A percentile compares a stretch with the other conserved stretches of the same genome.
Conservation (phyloP, 2,329 filamentous ascomycete genomes). For the Fusarium beomiforme region DNA sequence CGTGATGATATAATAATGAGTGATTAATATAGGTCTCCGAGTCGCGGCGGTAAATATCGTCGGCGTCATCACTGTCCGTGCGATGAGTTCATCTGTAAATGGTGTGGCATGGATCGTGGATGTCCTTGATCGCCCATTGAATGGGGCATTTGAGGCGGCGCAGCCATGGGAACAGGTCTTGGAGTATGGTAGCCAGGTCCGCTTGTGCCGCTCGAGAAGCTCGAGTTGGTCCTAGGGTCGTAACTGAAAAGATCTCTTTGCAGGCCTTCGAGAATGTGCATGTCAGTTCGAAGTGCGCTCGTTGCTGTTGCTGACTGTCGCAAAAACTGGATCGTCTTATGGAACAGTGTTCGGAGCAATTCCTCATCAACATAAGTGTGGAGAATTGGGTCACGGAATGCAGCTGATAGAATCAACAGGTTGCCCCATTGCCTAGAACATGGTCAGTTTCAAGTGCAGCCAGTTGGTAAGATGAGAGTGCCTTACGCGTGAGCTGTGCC, state of each 20-base stretch:
- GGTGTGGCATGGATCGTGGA: slow-evolving; percentile 40
- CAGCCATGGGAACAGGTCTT: slow-evolving; percentile 38
- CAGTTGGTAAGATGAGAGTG: background rate
- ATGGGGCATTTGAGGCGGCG: slow-evolving; percentile 38
- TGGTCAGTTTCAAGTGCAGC: slow-evolving; percentile 17
- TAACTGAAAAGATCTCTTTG: slow-evolving; percentile 56
- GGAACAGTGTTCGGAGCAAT: slow-evolving; percentile 69
- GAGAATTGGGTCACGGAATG: slow-evolving; percentile 74
- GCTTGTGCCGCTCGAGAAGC: slow-evolving; percentile 55
- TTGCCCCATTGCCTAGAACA: slow-evolving; percentile 90
- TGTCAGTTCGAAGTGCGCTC: slow-evolving; percentile 78
- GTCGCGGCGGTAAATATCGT: background rate
- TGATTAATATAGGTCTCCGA: slow-evolving; percentile 11
- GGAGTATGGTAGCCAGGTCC: slow-evolving; percentile 41
- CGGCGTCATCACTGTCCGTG: slow-evolving; percentile 27
- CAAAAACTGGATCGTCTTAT: slow-evolving; percentile 81
- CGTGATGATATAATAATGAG: slow-evolving; percentile 35
- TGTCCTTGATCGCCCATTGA: slow-evolving; percentile 37
- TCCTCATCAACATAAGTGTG: slow-evolving; percentile 64
- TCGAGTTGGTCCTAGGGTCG: slow-evolving; percentile 49
- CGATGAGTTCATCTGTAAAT: slow-evolving; percentile 37
- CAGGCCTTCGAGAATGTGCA: slow-evolving; percentile 73
- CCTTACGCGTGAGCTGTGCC: slow-evolving; percentile 96
- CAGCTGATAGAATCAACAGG: slow-evolving; percentile 87
- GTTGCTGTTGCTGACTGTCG: slow-evolving; percentile 75